phyloP scores from a whole-genome alignment of 257 asterid species.

The Solanum microdontum region DNA sequence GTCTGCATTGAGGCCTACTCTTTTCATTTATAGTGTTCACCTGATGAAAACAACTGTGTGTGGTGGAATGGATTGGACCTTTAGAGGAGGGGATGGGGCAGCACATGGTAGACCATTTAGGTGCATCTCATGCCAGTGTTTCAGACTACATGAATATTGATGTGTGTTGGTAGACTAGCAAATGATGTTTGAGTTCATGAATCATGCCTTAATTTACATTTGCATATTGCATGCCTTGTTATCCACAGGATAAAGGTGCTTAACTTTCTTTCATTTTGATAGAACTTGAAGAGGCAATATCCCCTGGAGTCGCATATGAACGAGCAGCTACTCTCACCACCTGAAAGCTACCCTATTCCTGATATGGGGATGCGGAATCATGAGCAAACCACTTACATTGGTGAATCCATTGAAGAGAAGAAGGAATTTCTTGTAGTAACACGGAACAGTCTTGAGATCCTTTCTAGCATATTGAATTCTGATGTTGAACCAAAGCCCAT shows the following conservation, averaged over 20 bases:
- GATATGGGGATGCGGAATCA: slow-evolving; percentile 23
- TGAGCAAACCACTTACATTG: slow-evolving; percentile 24
- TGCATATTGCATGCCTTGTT: background rate
- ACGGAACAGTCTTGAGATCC: slow-evolving; percentile 70
- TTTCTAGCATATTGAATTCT: slow-evolving; percentile 73
- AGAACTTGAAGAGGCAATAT: slow-evolving; percentile 52
- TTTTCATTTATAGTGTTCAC: background rate
- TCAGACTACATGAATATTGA: background rate
- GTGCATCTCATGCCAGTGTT: background rate
- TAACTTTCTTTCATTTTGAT: slow-evolving; percentile 7
- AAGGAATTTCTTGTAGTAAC: slow-evolving; percentile 59
- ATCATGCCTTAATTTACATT: background rate
- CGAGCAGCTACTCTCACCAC: slow-evolving; percentile 40
- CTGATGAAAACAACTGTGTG: background rate
- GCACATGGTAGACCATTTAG: background rate
- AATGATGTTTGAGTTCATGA: background rate
- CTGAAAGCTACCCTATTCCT: slow-evolving; percentile 57
- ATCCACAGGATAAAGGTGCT: background rate
- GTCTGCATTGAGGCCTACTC: background rate
- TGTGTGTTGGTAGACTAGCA: background rate
- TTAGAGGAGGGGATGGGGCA: background rate
- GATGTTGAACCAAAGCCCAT: slow-evolving; percentile 52
- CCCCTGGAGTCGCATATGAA: slow-evolving; percentile 54
- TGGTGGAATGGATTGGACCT: background rate
- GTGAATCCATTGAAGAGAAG: slow-evolving; percentile 54